A percentile compares a stretch with the other conserved stretches of the same genome.
Conservation (phyloP, 169 alveolate species). For the Plasmodium reichenowi region DNA sequence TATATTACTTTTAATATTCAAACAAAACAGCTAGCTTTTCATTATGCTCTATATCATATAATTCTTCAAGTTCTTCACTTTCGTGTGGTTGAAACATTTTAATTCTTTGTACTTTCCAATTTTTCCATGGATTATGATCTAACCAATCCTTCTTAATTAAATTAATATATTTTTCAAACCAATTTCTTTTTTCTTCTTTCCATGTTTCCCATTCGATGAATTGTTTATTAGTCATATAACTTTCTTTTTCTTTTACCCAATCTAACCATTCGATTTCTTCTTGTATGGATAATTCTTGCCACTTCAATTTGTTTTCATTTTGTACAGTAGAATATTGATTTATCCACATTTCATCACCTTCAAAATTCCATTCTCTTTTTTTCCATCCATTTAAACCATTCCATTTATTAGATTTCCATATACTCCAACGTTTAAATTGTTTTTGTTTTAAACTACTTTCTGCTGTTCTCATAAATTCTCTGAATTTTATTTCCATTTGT, state of each 20-base stretch:
- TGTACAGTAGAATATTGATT: background rate
- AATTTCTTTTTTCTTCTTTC: slow-evolving; percentile 41
- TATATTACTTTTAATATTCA: no score
- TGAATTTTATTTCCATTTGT: slow-evolving; percentile 31
- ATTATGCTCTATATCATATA: slow-evolving; percentile 2
- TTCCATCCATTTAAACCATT: slow-evolving; percentile 24
- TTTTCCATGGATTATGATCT: slow-evolving; percentile 38
- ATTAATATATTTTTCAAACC: slow-evolving; percentile 10
- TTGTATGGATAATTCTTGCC: slow-evolving; percentile 10
- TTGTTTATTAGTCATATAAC: background rate
- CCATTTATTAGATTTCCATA: slow-evolving; percentile 29
- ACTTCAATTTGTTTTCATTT: slow-evolving; percentile 18
- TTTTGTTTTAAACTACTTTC: background rate
- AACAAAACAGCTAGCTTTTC: background rate
- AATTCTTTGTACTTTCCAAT: slow-evolving; percentile 11
- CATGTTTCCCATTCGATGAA: slow-evolving; percentile 20
- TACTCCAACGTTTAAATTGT: background rate
- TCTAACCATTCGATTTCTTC: slow-evolving; percentile 39
- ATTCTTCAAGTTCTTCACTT: slow-evolving; percentile 1
- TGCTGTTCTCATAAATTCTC: background rate
- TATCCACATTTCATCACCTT: slow-evolving; percentile 34
- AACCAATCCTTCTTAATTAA: slow-evolving; percentile 18
- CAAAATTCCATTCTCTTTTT: slow-evolving; percentile 22
- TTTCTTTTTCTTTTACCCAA: slow-evolving; percentile 29
- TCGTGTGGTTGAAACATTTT: slow-evolving; percentile 1